Evolutionary conservation across 345 rosid genomes (phyloP).

Genomic region (Citrus mangshanensis): DNA sequence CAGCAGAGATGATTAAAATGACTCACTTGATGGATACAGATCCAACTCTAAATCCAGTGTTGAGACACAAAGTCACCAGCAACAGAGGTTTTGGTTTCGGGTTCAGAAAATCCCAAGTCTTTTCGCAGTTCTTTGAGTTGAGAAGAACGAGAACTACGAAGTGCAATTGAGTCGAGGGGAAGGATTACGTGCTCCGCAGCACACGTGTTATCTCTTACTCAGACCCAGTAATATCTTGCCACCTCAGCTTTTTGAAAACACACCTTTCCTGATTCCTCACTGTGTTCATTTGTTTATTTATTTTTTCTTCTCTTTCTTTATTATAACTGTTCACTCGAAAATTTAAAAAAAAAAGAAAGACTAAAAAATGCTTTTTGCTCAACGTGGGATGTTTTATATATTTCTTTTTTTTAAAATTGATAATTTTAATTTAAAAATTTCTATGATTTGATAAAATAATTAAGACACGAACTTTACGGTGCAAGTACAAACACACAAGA

Average conservation of each 20-base stretch:
- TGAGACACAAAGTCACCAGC: not conserved
- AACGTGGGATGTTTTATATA: no score
- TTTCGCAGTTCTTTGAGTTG: not conserved
- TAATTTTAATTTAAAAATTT: no score
- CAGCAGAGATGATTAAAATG: not conserved
- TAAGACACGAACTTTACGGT: not conserved
- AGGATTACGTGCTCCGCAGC: not conserved
- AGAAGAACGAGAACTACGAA: not conserved
- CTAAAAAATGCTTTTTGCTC: no score
- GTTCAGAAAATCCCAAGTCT: not conserved
- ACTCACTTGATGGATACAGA: slow-evolving; percentile 11
- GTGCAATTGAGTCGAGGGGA: not conserved
- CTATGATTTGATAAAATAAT: no score
- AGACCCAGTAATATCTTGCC: not conserved
- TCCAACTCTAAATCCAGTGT: slow-evolving; percentile 5
- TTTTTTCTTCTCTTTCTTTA: not conserved
- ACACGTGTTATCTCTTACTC: not conserved
- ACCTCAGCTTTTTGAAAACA: not conserved
- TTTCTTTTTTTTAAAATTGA: no score
- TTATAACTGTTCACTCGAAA: not conserved
- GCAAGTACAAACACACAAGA: not conserved
- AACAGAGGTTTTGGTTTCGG: not conserved
- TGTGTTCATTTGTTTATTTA: not conserved
- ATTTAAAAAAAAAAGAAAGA: not conserved
- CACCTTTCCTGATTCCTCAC: not conserved